Evolutionary conservation across 139 green algal species (phyloP).

Genomic region (Nannochloris sp.): DNA sequence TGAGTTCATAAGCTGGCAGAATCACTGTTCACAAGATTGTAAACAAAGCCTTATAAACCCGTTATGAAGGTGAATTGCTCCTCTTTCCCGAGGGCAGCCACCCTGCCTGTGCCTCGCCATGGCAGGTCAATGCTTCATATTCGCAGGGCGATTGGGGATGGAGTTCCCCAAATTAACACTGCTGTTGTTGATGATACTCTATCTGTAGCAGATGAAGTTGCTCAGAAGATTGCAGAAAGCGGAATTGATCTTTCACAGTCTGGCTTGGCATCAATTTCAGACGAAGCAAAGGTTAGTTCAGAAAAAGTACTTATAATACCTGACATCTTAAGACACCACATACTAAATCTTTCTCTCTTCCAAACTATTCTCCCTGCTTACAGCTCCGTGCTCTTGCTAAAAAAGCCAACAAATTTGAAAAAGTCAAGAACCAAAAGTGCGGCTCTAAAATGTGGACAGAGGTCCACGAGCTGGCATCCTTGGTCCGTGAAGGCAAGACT

Average conservation of each 20-base stretch:
- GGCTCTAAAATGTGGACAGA: constrained; percentile 71
- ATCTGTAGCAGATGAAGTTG: constrained; percentile 24
- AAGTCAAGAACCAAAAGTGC: constrained; percentile 77
- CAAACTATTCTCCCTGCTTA: too few species aligned
- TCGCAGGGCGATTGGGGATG: neutral
- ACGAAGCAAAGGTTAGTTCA: constrained; percentile 47
- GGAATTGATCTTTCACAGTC: constrained; percentile 29
- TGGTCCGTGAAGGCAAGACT: constrained; percentile 68
- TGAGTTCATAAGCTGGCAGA: too few species aligned
- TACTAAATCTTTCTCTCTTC: too few species aligned
- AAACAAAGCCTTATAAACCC: neutral
- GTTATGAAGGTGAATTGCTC: neutral
- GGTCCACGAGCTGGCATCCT: constrained; percentile 41
- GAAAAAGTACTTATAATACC: too few species aligned
- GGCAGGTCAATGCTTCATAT: neutral
- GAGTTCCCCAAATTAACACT: neutral
- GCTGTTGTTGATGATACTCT: neutral
- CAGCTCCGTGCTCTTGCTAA: constrained; percentile 35
- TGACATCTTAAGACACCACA: too few species aligned
- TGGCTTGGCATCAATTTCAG: constrained; percentile 53
- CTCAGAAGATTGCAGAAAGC: constrained; percentile 18
- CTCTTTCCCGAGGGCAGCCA: neutral
- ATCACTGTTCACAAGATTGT: neutral
- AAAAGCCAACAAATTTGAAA: constrained; percentile 75
- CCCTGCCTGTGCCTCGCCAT: neutral